Conservation (phyloP, 345 rosid species). For the Trapa incisa region DNA sequence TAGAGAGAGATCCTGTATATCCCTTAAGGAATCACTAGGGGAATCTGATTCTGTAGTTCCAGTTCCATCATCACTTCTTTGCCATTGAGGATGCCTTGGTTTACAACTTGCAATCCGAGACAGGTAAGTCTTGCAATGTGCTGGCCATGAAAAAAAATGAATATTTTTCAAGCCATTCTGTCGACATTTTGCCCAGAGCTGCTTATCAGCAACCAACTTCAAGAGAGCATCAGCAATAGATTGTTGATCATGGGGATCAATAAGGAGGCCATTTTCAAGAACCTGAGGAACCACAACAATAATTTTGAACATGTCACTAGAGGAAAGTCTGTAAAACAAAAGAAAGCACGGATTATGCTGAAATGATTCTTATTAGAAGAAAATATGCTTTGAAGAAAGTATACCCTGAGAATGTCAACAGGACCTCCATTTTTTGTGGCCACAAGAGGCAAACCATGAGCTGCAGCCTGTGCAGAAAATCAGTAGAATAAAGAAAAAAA, state of each 20-base stretch:
- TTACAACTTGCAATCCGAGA: slow-evolving; percentile 87
- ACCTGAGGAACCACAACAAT: slow-evolving; percentile 33
- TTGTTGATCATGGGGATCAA: slow-evolving; percentile 93
- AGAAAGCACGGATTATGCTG: slow-evolving; percentile 1
- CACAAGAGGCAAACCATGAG: slow-evolving; percentile 90
- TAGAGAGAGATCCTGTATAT: slow-evolving; percentile 82
- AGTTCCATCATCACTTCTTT: slow-evolving; percentile 54
- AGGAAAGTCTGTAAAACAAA: slow-evolving; percentile 6
- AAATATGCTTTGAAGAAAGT: slow-evolving; percentile 1
- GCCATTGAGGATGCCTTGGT: slow-evolving; percentile 97
- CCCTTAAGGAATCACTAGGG: slow-evolving; percentile 88
- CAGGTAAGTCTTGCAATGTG: slow-evolving; percentile 87
- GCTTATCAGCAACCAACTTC: slow-evolving; percentile 91
- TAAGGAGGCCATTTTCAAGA: slow-evolving; percentile 92
- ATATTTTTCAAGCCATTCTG: slow-evolving; percentile 95
- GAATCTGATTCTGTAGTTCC: slow-evolving; percentile 78
- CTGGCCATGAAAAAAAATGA: slow-evolving; percentile 96
- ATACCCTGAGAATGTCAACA: slow-evolving; percentile 87
- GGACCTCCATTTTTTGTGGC: slow-evolving; percentile 99
- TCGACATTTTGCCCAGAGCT: slow-evolving; percentile 90
- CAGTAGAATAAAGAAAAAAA: not conserved
- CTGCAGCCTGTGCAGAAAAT: slow-evolving; percentile 66
- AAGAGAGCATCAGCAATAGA: slow-evolving; percentile 91
- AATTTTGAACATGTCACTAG: not conserved
- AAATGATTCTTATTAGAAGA: not conserved